A percentile compares a stretch with the other conserved stretches of the same genome.
Conservation (phyloP, 2,329 filamentous ascomycete genomes). For the Pestalotiopsis sp. region DNA sequence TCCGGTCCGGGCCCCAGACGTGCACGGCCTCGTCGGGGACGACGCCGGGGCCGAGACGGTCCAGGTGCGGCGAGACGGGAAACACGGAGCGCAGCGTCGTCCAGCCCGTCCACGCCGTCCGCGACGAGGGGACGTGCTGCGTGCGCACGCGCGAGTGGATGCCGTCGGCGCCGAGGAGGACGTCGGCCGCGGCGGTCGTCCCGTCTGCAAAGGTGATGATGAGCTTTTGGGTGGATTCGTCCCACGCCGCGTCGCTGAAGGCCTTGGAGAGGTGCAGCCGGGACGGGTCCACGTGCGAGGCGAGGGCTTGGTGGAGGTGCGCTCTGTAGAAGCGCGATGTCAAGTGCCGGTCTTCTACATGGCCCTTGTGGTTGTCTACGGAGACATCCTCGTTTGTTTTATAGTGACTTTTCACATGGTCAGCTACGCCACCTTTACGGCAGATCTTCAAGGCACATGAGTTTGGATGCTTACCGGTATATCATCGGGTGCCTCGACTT, state of each 20-base stretch:
- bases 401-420: constrained; percentile 35
- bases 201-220: constrained; percentile 52
- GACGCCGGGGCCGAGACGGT: constrained; percentile 34
- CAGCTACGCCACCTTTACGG: neutral
- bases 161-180: constrained; percentile 56
- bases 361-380: constrained; percentile 41
- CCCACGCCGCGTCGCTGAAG: constrained; percentile 36
- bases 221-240: constrained; percentile 27
- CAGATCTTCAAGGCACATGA: neutral
- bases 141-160: constrained; percentile 49
- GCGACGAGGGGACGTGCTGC: constrained; percentile 44
- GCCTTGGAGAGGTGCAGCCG: constrained; percentile 46
- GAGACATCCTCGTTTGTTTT: constrained; percentile 46
- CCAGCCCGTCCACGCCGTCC: constrained; percentile 44
- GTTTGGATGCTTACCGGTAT: constrained; percentile 35
- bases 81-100: constrained; percentile 48
- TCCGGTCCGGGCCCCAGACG: constrained; percentile 44
- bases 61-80: constrained; percentile 37
- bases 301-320: constrained; percentile 51
- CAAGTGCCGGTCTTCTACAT: constrained; percentile 37
- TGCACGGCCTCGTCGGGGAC: constrained; percentile 45
- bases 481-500: constrained; percentile 46
- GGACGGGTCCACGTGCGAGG: constrained; percentile 43
- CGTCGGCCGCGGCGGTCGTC: constrained; percentile 42
- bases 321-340: constrained; percentile 49